Conservation (phyloP, 352 stramenopile species). For the Globisporangium spinosum region DNA sequence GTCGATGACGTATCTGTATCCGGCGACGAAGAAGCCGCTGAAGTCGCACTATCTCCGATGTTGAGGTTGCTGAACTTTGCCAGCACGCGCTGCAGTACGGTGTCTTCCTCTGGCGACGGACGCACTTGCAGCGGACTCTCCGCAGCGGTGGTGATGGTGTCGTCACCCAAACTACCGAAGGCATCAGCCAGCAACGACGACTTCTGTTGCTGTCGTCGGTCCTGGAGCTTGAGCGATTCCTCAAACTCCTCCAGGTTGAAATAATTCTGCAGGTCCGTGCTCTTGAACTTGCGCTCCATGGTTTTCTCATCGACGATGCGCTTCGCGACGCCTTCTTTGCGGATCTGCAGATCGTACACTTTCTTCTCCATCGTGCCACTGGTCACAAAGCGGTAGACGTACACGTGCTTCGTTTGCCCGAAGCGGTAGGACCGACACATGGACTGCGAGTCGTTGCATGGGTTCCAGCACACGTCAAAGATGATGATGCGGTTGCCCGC, state of each 20-base stretch:
- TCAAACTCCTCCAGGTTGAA: conserved; percentile 85
- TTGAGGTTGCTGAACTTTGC: conserved; percentile 29
- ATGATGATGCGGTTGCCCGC: conserved; percentile 89
- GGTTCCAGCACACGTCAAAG: conserved; percentile 92
- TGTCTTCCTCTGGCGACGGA: conserved; percentile 37
- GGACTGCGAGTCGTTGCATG: conserved; percentile 88
- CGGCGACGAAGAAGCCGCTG: background rate
- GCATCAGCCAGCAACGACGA: background rate
- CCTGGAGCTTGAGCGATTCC: conserved; percentile 46
- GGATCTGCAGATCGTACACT: conserved; percentile 89
- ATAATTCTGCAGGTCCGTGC: conserved; percentile 77
- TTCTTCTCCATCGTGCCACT: conserved; percentile 93
- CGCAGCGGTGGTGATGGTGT: conserved; percentile 15
- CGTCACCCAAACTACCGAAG: background rate
- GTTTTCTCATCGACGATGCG: conserved; percentile 88
- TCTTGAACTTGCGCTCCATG: conserved; percentile 81
- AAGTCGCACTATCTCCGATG: conserved; percentile 4
- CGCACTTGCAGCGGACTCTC: background rate
- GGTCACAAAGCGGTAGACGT: conserved; percentile 91
- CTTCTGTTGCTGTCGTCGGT: background rate
- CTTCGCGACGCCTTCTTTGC: conserved; percentile 87
- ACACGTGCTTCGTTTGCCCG: conserved; percentile 89
- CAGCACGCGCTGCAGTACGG: conserved; percentile 49
- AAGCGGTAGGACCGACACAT: conserved; percentile 93
- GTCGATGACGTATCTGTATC: conserved; percentile 9